These are phyloP conservation scores for Chytridium lagenaria DNA, from an alignment of 371 early-diverging fungal genomes.

Conservation along the genomic window DNA sequence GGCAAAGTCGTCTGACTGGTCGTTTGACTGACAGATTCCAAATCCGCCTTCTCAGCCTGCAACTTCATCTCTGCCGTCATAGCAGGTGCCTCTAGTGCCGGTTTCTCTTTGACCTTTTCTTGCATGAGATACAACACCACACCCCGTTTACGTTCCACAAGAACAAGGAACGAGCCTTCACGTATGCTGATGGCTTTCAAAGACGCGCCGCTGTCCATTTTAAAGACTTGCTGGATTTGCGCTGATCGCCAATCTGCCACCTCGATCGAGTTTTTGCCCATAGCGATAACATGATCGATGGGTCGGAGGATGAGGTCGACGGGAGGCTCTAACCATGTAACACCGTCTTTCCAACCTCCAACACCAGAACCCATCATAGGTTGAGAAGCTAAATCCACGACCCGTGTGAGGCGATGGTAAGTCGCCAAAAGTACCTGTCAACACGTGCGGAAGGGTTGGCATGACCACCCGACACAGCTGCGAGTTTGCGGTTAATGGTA, in stretches of 20 bases:
- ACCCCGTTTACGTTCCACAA: slow-evolving; percentile 48
- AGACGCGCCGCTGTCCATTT: slow-evolving; percentile 35
- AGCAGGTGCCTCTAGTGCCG: slow-evolving; percentile 14
- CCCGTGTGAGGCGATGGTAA: slow-evolving; percentile 53
- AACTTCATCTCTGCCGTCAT: slow-evolving; percentile 9
- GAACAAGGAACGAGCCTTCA: slow-evolving; percentile 38
- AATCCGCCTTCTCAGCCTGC: neutral
- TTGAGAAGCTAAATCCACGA: slow-evolving; percentile 56
- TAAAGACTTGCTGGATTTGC: slow-evolving; percentile 48
- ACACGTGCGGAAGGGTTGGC: slow-evolving; percentile 26
- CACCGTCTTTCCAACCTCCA: slow-evolving; percentile 62
- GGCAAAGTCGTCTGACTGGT: neutral
- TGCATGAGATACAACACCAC: slow-evolving; percentile 44
- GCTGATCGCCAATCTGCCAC: slow-evolving; percentile 61
- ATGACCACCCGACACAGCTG: slow-evolving; percentile 46
- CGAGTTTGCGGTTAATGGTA: slow-evolving; percentile 59
- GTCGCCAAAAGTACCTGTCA: slow-evolving; percentile 62
- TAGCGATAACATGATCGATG: slow-evolving; percentile 52
- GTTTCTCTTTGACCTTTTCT: slow-evolving; percentile 40
- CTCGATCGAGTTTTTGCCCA: slow-evolving; percentile 52
- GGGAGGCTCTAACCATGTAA: slow-evolving; percentile 58
- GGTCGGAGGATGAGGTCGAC: slow-evolving; percentile 53
- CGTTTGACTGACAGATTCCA: neutral
- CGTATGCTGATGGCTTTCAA: slow-evolving; percentile 37
- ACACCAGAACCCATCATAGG: slow-evolving; percentile 59